Conservation (phyloP, 140 eudicot species). For the Senecio squalidus region DNA sequence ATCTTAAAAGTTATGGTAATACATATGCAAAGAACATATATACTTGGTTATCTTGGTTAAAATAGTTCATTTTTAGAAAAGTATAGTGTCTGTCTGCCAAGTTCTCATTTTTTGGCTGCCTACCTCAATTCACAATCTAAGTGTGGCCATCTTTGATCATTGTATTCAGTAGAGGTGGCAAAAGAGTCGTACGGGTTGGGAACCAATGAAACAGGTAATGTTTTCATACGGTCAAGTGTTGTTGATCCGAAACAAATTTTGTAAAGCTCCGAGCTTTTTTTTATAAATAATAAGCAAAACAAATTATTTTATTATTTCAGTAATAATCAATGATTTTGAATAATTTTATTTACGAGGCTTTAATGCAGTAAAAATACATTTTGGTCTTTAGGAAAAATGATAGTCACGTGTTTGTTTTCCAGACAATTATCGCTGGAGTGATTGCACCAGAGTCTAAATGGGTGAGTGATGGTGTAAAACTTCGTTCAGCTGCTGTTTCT, state of each 20-base stretch:
- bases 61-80: neutral
- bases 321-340: neutral
- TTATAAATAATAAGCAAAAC: neutral
- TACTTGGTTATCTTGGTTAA: neutral
- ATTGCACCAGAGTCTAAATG: conserved; percentile 69
- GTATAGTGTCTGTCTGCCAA: neutral
- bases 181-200: neutral
- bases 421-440: conserved; percentile 87
- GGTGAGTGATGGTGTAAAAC: conserved; percentile 76
- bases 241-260: neutral
- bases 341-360: neutral
- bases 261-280: neutral
- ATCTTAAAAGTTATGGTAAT: neutral
- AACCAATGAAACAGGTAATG: neutral
- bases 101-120: neutral
- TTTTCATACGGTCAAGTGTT: too few species aligned
- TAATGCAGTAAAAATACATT: neutral
- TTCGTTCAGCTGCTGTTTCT: conserved; percentile 95
- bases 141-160: neutral
- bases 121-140: too few species aligned
- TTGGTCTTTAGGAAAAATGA: too few species aligned
- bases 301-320: neutral
- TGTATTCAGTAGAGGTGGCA: neutral
- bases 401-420: too few species aligned
- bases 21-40: neutral